Base-by-base conservation (phyloP, 2,329 filamentous ascomycete genomes). In the Hymenoscyphus albidus region DNA sequence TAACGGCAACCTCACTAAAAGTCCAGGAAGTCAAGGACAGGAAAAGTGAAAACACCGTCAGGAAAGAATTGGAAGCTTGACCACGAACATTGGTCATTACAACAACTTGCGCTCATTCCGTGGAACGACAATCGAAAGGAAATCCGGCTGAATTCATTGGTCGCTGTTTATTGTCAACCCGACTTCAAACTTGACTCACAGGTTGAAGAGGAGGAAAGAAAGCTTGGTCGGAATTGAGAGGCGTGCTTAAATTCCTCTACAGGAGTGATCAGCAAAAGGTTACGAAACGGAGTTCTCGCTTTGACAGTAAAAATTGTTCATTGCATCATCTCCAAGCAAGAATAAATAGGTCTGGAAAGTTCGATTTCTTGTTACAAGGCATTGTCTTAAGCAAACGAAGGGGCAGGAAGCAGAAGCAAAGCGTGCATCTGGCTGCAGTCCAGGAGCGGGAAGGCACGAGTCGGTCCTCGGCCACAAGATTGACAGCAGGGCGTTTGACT, bases 401-500 rank as follows among this genome's bases (percentile, higher is more conserved):
- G n/a, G 16, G 42, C 42, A 44, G n/a, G 42, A 44, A 18, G 44
- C 6, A 12, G 42, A 44, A 18, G 44, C 6, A 12, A 51, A 18
- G 18, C 42, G 42, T 51, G 18, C 44, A 51, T n/a, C 12, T 22
- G 18, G 44, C 22, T 51, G 44, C 18, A 51, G 44, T 18, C 27
- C 44, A 51, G 22, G 12, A 22, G 38, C 39, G 55, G 56, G 44
- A 55, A 62, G 51, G 60, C 60, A 62, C 60, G 60, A 62, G 55
- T 62, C 60, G 60, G 60, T 14, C 60, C 60, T 62, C 56, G 60
- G 35, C 16, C 31, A 40, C 38, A 39, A 40, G 12, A 42, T 59
- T 40, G 18, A 27, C 57, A 38, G 38, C 42, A 18, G 58, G 35
- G 38, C 18, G 18, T 35, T 31, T 40, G 57, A 27, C 57, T 59